A percentile compares a stretch with the other conserved stretches of the same genome.
phyloP scores from a whole-genome alignment of 495 filamentous ascomycete genomes.

The Bathelium albidoporum region DNA sequence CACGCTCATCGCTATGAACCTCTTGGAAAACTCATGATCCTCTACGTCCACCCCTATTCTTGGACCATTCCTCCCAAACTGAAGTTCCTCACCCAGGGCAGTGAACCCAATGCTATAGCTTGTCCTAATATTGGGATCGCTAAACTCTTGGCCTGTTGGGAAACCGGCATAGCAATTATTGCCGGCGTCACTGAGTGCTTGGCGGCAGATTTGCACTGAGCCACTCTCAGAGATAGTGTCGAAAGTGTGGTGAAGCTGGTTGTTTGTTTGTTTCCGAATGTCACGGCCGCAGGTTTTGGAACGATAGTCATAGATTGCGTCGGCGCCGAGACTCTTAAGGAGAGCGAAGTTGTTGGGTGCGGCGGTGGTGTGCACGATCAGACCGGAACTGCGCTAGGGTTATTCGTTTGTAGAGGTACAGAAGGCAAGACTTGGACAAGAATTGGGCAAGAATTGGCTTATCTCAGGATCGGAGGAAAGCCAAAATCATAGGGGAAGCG shows the following conservation, averaged over 20 bases:
- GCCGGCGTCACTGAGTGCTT: slow-evolving; percentile 14
- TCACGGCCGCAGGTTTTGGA: slow-evolving; percentile 8
- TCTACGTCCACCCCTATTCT: slow-evolving; percentile 10
- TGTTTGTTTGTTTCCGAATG: slow-evolving; percentile 18
- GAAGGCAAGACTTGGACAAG: no score
- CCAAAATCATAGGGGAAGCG: no score
- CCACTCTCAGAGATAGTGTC: slow-evolving; percentile 22
- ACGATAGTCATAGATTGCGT: slow-evolving; percentile 11
- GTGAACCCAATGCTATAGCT: background rate
- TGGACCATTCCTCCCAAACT: background rate
- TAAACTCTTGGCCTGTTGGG: slow-evolving; percentile 2
- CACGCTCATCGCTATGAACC: slow-evolving; percentile 31
- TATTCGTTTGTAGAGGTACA: background rate
- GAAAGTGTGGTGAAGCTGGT: slow-evolving; percentile 21
- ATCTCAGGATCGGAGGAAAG: background rate
- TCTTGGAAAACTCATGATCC: slow-evolving; percentile 34
- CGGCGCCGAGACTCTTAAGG: slow-evolving; percentile 5
- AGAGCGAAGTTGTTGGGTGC: slow-evolving; percentile 16
- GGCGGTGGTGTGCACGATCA: slow-evolving; percentile 12
- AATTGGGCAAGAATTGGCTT: background rate
- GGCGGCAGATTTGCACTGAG: slow-evolving; percentile 20
- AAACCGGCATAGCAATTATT: background rate
- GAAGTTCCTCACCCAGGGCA: background rate
- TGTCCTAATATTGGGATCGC: background rate
- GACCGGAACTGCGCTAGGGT: slow-evolving; percentile 7